These are phyloP conservation scores for Corylus heterophylla DNA, from an alignment of 306 rosid genomes.

Conservation along the genomic window DNA sequence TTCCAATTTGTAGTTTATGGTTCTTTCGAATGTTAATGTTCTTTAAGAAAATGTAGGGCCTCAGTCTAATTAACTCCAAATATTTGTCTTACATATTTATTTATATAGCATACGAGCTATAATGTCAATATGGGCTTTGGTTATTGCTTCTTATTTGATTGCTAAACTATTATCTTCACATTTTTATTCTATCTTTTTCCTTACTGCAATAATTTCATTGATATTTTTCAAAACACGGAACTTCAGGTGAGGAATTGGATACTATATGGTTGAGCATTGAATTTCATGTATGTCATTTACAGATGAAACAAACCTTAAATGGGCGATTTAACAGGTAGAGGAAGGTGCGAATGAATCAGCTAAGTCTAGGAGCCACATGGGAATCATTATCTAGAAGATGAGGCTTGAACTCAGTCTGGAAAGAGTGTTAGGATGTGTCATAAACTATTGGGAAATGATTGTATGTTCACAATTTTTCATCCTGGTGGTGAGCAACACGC, in stretches of 20 bases:
- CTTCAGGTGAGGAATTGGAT: too few relatives aligned
- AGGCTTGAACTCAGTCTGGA: not conserved
- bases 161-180: not conserved
- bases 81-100: not conserved
- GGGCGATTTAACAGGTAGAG: too few relatives aligned
- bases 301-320: too few relatives aligned
- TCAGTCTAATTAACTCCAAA: not conserved
- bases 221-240: not conserved
- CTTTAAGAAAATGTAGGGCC: not conserved
- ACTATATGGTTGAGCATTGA: too few relatives aligned
- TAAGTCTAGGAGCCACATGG: not conserved
- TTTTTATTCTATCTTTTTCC: not conserved
- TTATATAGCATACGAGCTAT: too few relatives aligned
- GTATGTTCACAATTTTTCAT: not conserved
- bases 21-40: not conserved
- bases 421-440: not conserved
- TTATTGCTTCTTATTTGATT: not conserved
- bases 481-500: not conserved
- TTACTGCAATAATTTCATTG: not conserved
- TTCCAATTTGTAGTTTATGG: not conserved
- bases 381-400: not conserved
- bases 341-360: not conserved
- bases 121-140: not conserved
- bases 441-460: constrained; percentile 2
- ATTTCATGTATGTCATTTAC: too few relatives aligned